Evolutionary conservation across 257 asterid genomes (phyloP), one percentile per base, ranked within the genome.

Genomic region (Solanum paucissectum): DNA sequence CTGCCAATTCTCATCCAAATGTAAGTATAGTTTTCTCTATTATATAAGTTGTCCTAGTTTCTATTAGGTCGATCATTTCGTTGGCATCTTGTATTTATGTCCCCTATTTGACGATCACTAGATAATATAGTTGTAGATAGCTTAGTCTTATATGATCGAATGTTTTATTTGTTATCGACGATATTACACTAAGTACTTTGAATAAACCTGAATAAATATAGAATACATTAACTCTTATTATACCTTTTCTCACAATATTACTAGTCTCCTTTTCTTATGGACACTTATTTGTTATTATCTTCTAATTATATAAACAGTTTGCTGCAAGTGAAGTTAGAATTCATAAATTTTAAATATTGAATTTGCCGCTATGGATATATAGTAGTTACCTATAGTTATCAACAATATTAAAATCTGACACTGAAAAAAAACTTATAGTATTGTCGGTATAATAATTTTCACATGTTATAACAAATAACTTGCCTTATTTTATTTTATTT

Each of bases 121-220:
- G 27, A 69, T 58, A 81, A 83, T 87, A 74, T 83, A 87, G 32
- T 69, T 88, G 83, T 83, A 83, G 85, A 88, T 83, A 88, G 60
- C 74, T 71, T 69, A 21, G 27, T 83, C 85, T 83, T 83, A 71
- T 3, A 52, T 52, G 14, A 11, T 42, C 5, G 46, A 42, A 42
- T 42, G 46, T 42, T 42, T 42, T 42, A 42, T 42, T 10, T 42
- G 46, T 42, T 42, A 42, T 42, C 46, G 13, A 42, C 46, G 5
- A 42, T 42, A 42, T 42, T 42, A 42, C 46, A 42, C 46, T 42
- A 52, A 52, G 62, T 52, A 52, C 62, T 16, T 52, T 6, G 9
- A 16, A 52, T 6, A 52, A 52, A 52, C 62, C 18, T 52, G 3
- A 52, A 6, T 14, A 52, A 34, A 11, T 44, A 44, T 11, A 42